Evolutionary conservation across 2,329 filamentous ascomycete species (phyloP).

Genomic region (Penicillium nordicum): DNA sequence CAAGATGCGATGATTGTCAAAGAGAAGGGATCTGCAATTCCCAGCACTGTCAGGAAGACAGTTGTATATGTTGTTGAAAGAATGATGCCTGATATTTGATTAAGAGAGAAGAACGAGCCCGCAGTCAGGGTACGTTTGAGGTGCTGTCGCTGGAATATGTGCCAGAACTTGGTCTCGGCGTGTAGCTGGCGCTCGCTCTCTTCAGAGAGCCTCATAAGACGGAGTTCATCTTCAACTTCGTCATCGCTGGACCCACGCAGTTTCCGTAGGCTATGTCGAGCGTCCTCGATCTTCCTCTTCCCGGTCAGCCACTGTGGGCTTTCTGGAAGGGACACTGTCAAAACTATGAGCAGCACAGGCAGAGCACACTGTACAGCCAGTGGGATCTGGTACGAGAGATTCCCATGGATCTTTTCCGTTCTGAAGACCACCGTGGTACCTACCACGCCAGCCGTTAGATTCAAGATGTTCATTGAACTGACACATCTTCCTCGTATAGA

Average conservation of each 20-base stretch:
- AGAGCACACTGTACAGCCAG: constrained; percentile 36
- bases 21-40: constrained; percentile 32
- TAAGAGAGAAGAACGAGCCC: constrained; percentile 36
- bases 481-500: constrained; percentile 33
- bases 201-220: constrained; percentile 30
- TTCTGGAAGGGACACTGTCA: constrained; percentile 34
- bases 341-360: constrained; percentile 29
- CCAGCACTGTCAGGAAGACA: constrained; percentile 35
- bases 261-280: constrained; percentile 30
- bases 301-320: constrained; percentile 34
- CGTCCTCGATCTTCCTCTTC: constrained; percentile 30
- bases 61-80: constrained; percentile 40
- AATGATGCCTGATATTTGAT: constrained; percentile 39
- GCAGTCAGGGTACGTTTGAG: constrained; percentile 37
- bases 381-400: constrained; percentile 34
- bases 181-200: constrained; percentile 24
- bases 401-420: constrained; percentile 26
- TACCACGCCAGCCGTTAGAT: constrained; percentile 31
- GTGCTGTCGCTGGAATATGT: constrained; percentile 36
- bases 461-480: constrained; percentile 33
- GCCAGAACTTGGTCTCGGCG: constrained; percentile 31
- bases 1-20: constrained; percentile 38
- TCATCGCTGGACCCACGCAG: constrained; percentile 32
- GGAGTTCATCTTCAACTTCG: constrained; percentile 33
- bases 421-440: constrained; percentile 35